Base-by-base conservation (phyloP, 2,329 filamentous ascomycete genomes). In the Lizonia empirigonia region DNA sequence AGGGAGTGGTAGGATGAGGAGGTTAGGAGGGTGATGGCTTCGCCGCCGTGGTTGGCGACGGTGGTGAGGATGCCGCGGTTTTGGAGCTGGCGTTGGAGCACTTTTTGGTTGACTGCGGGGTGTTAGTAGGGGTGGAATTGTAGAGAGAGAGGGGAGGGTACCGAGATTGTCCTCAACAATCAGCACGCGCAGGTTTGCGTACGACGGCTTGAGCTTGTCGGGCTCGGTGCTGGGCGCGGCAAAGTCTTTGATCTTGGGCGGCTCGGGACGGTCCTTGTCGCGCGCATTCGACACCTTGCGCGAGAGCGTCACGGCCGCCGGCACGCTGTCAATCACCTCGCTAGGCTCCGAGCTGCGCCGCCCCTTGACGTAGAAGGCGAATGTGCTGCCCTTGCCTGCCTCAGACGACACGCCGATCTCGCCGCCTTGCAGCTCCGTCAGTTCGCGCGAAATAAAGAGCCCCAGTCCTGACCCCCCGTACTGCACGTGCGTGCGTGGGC, bases 341-440 rank as follows among this genome's bases (percentile, higher is more conserved):
- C 50, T 65, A 33, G 75, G 74, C 23, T 74, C 64, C 4, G 53
- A 59, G 33, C 78, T 84, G 74, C 81, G 85, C 63, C 84, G 83
- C 45, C 84, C 83, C 57, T 86, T 87, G 69, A 91, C 81, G 67
- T 90, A 91, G 68, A 92, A 91, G 22, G 84, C 86, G 70, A 91
- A 91, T 0, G 84, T 89, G 70, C 86, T 89, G 30, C 89, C 89
- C 29, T 83, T 78, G 10, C 86, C 88, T 50, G 84, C 81, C 54
- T 82, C 76, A 0, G 86, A 89, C 1, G 81, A 79, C 2, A 93
- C 86, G 2, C 89, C 89, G 37, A 94, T 91, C 53, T 89, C 85
- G 4, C 90, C 90, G 16, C 89, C 88, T 68, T 92, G 89, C 9
- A 93, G 76, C 67, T 93, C 89, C 0, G 88, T 90, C n/a, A 94